These are phyloP conservation scores for Nakazawaea peltata DNA, from an alignment of 805 yeast genomes.

Conservation along the genomic window DNA sequence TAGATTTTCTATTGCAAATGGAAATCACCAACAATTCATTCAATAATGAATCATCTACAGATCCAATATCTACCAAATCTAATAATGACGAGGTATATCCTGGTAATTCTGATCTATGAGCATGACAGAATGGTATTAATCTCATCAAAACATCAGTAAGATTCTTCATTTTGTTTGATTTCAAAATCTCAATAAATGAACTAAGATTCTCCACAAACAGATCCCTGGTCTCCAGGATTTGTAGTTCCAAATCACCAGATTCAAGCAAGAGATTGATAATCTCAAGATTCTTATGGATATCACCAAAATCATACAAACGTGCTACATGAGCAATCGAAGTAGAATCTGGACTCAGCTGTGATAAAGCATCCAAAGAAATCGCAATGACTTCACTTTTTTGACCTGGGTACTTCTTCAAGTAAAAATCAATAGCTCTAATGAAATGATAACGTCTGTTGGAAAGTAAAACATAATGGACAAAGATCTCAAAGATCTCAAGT, in stretches of 20 bases:
- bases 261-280: constrained; percentile 9
- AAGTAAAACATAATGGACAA: constrained; percentile 22
- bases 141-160: background rate
- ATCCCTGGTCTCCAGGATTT: background rate
- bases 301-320: constrained; percentile 10
- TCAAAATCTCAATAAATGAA: background rate
- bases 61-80: background rate
- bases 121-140: no score
- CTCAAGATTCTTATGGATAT: background rate
- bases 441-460: constrained; percentile 19
- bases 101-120: no score
- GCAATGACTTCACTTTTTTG: constrained; percentile 15
- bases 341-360: constrained; percentile 20
- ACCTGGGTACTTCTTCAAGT: constrained; percentile 18
- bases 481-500: constrained; percentile 23
- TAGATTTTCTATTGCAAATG: background rate
- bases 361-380: constrained; percentile 23
- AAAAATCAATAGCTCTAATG: constrained; percentile 19
- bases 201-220: background rate
- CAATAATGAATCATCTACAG: background rate
- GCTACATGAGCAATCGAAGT: constrained; percentile 16
- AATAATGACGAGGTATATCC: background rate
- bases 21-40: background rate
- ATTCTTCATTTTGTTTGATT: no score
- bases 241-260: background rate